Conservation (phyloP, 495 filamentous ascomycete species). For the Penicillium fimorum region DNA sequence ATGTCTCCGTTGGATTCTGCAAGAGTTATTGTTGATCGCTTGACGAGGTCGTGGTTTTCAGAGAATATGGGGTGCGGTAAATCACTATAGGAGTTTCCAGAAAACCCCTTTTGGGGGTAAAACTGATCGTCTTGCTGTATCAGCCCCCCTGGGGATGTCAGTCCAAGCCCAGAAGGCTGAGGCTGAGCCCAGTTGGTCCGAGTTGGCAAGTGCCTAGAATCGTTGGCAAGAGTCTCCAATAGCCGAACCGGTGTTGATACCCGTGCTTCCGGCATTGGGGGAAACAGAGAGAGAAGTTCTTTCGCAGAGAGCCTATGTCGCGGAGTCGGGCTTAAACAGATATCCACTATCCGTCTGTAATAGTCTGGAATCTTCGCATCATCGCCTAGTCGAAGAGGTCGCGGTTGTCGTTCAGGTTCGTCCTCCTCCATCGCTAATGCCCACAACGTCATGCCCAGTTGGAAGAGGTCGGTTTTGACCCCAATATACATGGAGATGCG, state of each 20-base stretch:
- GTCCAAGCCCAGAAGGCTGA: neutral
- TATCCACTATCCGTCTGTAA: constrained; percentile 56
- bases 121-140: constrained; percentile 1
- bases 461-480: constrained; percentile 93
- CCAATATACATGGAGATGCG: constrained; percentile 98
- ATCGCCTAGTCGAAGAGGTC: constrained; percentile 60
- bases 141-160: neutral
- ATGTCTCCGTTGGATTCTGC: constrained; percentile 21
- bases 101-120: constrained; percentile 7
- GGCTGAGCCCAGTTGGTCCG: constrained; percentile 11
- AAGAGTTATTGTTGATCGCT: constrained; percentile 28
- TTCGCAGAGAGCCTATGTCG: constrained; percentile 55
- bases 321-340: constrained; percentile 56
- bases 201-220: constrained; percentile 6
- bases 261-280: constrained; percentile 18
- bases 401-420: constrained; percentile 77
- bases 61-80: constrained; percentile 16
- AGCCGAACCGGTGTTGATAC: constrained; percentile 3
- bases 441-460: constrained; percentile 97
- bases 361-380: constrained; percentile 56
- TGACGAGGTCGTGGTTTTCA: constrained; percentile 16
- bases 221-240: neutral
- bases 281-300: constrained; percentile 54
- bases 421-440: constrained; percentile 82
- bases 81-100: constrained; percentile 3